These are phyloP conservation scores for Xylariomycetidae sp. DNA, from an alignment of 2,329 filamentous ascomycete species.

Conservation along the genomic window DNA sequence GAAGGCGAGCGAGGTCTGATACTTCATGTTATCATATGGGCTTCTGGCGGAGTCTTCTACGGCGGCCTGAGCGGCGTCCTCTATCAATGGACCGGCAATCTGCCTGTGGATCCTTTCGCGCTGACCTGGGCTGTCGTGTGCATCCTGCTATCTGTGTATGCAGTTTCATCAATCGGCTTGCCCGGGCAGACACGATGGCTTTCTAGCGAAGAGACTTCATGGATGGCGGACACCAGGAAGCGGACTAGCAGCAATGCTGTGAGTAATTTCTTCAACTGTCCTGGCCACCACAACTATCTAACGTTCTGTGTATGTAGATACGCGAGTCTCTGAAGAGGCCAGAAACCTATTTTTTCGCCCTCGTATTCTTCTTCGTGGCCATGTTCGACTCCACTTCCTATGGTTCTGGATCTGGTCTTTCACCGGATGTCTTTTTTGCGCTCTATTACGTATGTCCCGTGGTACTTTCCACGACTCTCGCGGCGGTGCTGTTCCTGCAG, in stretches of 20 bases:
- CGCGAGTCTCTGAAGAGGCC: neutral
- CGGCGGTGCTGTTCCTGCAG: no score
- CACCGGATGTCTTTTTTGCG: no score
- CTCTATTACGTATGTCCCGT: no score
- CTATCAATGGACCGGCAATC: neutral
- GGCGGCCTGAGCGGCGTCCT: neutral
- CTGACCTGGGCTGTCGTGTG: neutral
- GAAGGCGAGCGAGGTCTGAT: neutral
- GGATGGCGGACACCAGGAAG: no score
- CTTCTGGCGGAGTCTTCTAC: neutral
- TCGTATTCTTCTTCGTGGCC: neutral
- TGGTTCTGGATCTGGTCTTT: no score
- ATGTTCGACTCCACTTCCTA: no score
- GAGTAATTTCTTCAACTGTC: neutral
- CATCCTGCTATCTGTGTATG: constrained; percentile 1
- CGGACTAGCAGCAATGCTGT: neutral
- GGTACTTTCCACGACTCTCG: no score
- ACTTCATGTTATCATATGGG: constrained; percentile 1
- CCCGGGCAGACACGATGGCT: constrained; percentile 1
- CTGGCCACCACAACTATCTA: no score
- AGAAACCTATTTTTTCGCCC: neutral
- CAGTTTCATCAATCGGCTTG: neutral
- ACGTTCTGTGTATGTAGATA: no score
- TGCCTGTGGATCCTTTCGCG: neutral
- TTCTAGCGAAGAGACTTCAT: no score